These are phyloP conservation scores for Friedmanniomyces endolithicus DNA, from an alignment of 495 filamentous ascomycete genomes.

Conservation along the genomic window DNA sequence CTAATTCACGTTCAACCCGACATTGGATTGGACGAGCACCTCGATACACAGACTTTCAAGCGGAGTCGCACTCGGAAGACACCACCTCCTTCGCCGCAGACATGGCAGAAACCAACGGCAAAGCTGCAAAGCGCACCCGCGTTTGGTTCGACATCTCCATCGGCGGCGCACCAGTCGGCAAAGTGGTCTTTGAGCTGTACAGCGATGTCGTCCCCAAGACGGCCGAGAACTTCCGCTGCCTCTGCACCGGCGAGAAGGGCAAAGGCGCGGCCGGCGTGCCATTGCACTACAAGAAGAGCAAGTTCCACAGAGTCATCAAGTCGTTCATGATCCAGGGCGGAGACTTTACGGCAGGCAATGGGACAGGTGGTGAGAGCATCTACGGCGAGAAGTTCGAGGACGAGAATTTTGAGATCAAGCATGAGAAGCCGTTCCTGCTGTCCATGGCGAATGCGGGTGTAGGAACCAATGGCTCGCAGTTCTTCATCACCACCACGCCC, in stretches of 20 bases:
- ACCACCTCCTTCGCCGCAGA: background rate
- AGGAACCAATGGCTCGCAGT: slow-evolving; percentile 96
- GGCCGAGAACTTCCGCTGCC: slow-evolving; percentile 85
- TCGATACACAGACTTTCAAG: no score
- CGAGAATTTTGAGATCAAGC: slow-evolving; percentile 89
- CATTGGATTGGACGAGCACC: no score
- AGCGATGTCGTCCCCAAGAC: slow-evolving; percentile 73
- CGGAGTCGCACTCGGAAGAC: background rate
- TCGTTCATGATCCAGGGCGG: slow-evolving; percentile 98
- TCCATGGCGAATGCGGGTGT: slow-evolving; percentile 98
- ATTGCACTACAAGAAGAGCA: slow-evolving; percentile 78
- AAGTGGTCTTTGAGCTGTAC: slow-evolving; percentile 23
- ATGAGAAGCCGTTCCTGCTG: slow-evolving; percentile 86
- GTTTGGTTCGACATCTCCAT: slow-evolving; percentile 23
- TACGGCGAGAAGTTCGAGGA: slow-evolving; percentile 97
- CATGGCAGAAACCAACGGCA: slow-evolving; percentile 15
- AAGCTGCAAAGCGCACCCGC: slow-evolving; percentile 10
- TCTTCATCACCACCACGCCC: slow-evolving; percentile 90
- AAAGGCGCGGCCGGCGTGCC: slow-evolving; percentile 71
- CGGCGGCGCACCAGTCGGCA: slow-evolving; percentile 11
- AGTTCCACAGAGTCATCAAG: slow-evolving; percentile 96
- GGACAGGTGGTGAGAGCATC: slow-evolving; percentile 93
- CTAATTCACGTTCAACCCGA: background rate
- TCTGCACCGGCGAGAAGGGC: slow-evolving; percentile 90
- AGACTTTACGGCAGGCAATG: slow-evolving; percentile 87